phyloP scores from a whole-genome alignment of 1,284 basidiomycete genomes.

The Laetiporus sulphureus region DNA sequence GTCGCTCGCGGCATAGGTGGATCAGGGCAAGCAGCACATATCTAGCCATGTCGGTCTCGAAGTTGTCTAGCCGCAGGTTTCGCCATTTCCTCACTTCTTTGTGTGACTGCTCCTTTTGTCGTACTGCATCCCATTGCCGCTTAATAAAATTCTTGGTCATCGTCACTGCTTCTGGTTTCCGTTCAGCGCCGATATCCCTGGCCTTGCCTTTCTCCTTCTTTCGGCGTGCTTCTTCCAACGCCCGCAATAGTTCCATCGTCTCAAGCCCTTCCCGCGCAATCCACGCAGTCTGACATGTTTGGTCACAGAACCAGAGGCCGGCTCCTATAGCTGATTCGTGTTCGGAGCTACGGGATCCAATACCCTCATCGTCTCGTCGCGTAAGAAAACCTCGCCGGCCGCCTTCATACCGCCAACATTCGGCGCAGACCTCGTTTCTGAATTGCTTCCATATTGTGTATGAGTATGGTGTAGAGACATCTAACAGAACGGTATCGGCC shows the following conservation, averaged over 20 bases:
- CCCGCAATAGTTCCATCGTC: slow-evolving; percentile 22
- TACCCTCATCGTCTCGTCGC: slow-evolving; percentile 19
- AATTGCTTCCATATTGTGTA: slow-evolving; percentile 34
- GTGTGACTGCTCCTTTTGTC: slow-evolving; percentile 13
- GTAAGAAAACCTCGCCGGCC: slow-evolving; percentile 26
- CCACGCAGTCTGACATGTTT: slow-evolving; percentile 41
- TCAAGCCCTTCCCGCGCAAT: slow-evolving; percentile 27
- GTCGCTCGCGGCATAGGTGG: slow-evolving; percentile 17
- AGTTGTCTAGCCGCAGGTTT: slow-evolving; percentile 23
- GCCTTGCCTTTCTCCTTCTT: slow-evolving; percentile 23
- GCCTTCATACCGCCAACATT: slow-evolving; percentile 56
- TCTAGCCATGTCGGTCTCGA: slow-evolving; percentile 26
- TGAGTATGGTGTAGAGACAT: slow-evolving; percentile 20
- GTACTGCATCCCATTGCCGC: slow-evolving; percentile 18
- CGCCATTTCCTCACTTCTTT: slow-evolving; percentile 21
- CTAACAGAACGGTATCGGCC: slow-evolving; percentile 15
- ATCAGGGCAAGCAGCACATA: slow-evolving; percentile 25
- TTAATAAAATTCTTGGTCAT: slow-evolving; percentile 15
- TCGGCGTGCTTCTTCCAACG: slow-evolving; percentile 28
- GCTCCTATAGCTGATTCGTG: slow-evolving; percentile 13
- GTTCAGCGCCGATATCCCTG: slow-evolving; percentile 8
- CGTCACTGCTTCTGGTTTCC: slow-evolving; percentile 7
- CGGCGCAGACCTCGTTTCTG: slow-evolving; percentile 55
- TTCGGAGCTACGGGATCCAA: neutral
- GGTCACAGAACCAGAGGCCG: slow-evolving; percentile 51